phyloP scores from a whole-genome alignment of 2,329 filamentous ascomycete species.

The Plenodomus biglobosus region DNA sequence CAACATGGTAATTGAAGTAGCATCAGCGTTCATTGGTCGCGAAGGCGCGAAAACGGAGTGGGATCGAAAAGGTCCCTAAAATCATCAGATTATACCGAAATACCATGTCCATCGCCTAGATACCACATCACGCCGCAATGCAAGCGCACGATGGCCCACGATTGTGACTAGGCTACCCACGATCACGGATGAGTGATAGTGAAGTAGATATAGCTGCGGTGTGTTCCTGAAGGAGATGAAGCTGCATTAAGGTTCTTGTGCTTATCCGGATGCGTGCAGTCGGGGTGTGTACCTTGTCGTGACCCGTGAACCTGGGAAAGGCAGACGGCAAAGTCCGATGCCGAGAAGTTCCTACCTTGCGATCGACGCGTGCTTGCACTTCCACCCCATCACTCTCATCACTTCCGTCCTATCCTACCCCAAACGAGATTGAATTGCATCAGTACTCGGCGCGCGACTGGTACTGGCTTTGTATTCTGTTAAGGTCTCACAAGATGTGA shows the following conservation, averaged over 20 bases:
- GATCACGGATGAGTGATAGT: neutral
- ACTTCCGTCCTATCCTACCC: neutral
- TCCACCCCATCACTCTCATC: constrained; percentile 5
- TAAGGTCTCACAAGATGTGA: no score
- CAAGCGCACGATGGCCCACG: neutral
- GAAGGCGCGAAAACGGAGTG: neutral
- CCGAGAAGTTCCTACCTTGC: constrained; percentile 3
- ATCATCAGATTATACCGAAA: neutral
- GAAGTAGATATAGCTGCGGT: constrained; percentile 21
- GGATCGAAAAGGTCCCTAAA: neutral
- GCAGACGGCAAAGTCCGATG: constrained; percentile 10
- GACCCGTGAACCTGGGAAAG: constrained; percentile 11
- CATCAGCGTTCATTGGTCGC: neutral
- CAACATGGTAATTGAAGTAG: neutral
- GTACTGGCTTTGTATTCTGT: no score
- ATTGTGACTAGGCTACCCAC: neutral
- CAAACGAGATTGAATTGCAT: neutral
- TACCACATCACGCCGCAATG: no score
- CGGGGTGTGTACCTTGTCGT: constrained; percentile 9
- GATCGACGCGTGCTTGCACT: neutral
- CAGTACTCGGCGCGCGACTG: no score
- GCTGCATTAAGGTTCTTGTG: constrained; percentile 37
- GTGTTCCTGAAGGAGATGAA: constrained; percentile 28
- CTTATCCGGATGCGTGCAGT: constrained; percentile 16
- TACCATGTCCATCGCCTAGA: neutral